Evolutionary conservation across 306 rosid species (phyloP).

Genomic region (Aeschynomene evenia): DNA sequence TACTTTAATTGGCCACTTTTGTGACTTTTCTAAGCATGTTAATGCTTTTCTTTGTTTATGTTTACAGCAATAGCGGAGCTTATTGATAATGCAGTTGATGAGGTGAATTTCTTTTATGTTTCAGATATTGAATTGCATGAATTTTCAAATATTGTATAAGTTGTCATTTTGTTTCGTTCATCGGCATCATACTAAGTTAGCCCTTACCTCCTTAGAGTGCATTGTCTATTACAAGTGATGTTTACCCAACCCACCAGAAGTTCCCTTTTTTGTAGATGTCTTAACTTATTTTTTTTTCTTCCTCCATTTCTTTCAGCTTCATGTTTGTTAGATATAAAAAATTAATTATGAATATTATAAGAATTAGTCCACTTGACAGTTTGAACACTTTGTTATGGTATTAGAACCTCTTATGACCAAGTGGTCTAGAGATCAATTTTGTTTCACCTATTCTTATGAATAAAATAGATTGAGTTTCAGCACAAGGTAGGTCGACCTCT

Average conservation of each 20-base stretch:
- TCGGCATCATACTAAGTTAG: constrained; percentile 4
- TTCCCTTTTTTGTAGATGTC: not conserved
- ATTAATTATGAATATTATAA: no score
- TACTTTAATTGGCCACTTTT: constrained; percentile 7
- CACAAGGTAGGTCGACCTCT: no score
- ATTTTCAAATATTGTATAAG: constrained; percentile 5
- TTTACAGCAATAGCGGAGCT: constrained; percentile 88
- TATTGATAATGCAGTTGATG: constrained; percentile 93
- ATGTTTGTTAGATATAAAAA: not conserved
- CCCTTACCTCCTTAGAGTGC: not conserved
- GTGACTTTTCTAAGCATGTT: not conserved
- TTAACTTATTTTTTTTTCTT: not conserved
- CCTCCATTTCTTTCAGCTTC: not conserved
- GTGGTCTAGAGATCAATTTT: no score
- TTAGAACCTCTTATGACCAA: no score
- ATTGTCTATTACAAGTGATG: not conserved
- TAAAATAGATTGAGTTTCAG: no score
- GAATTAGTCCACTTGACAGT: no score
- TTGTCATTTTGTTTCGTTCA: not conserved
- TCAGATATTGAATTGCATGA: constrained; percentile 22
- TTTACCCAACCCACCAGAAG: not conserved
- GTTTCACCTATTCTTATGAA: no score
- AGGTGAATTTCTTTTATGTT: constrained; percentile 53
- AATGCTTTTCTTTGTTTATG: constrained; percentile 14
- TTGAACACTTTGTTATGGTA: no score